phyloP scores from a whole-genome alignment of 176 grass and related monocot species.

The Musa troglodytarum region DNA sequence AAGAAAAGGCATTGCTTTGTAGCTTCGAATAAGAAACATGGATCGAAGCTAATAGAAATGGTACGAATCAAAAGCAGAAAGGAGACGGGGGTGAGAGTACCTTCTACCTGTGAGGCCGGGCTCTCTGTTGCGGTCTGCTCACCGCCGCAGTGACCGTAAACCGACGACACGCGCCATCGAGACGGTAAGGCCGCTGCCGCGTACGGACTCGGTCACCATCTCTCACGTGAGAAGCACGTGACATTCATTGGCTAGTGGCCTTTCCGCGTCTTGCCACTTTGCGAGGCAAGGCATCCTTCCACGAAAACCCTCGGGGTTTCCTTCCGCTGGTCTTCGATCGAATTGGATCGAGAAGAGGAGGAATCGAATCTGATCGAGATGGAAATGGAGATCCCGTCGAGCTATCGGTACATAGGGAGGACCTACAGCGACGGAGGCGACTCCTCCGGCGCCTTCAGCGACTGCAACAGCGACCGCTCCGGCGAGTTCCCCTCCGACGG shows the following conservation, averaged over 20 bases:
- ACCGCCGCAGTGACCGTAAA: background rate
- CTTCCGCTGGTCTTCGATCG: background rate
- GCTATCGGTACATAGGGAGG: background rate
- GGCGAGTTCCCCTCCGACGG: background rate
- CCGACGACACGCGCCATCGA: background rate
- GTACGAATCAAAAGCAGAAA: background rate
- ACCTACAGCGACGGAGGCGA: conserved; percentile 4
- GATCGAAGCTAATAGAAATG: no score
- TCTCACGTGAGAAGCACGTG: background rate
- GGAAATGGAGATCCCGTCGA: background rate
- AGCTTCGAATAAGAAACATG: no score
- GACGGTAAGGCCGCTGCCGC: background rate
- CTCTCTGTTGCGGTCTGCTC: background rate
- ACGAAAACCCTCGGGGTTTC: background rate
- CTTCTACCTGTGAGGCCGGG: background rate
- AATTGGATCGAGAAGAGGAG: background rate
- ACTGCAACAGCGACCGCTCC: conserved; percentile 12
- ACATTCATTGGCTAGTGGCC: background rate
- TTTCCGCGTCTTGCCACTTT: background rate
- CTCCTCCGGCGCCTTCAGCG: conserved; percentile 3
- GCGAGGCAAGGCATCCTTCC: background rate
- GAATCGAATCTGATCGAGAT: background rate
- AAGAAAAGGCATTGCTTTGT: no score
- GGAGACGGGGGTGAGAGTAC: background rate
- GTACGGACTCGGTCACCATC: background rate